These are phyloP conservation scores for Paraphaeosphaeria minitans DNA, from an alignment of 2,329 filamentous ascomycete genomes.

Conservation along the genomic window DNA sequence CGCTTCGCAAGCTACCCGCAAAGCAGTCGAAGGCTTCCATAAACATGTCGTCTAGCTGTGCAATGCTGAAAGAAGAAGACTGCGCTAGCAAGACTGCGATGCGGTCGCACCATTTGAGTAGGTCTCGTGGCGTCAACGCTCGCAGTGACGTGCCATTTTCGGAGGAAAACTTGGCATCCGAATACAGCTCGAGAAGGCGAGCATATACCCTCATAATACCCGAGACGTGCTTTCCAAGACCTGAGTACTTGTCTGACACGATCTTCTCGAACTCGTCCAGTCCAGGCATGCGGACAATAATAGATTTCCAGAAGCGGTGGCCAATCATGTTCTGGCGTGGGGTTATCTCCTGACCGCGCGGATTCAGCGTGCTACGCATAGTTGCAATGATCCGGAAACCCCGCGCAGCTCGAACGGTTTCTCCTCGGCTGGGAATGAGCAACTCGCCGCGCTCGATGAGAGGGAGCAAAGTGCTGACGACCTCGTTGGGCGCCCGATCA, in stretches of 20 bases:
- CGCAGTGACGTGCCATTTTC: conserved; percentile 63
- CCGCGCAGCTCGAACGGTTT: conserved; percentile 79
- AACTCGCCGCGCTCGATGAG: conserved; percentile 92
- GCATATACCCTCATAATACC: conserved; percentile 64
- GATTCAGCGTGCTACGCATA: conserved; percentile 71
- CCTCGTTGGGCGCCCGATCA: conserved; percentile 90
- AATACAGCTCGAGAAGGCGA: conserved; percentile 48
- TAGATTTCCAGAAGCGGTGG: conserved; percentile 80
- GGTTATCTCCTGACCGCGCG: conserved; percentile 71
- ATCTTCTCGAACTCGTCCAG: conserved; percentile 76
- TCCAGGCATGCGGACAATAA: conserved; percentile 70
- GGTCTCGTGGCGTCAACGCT: conserved; percentile 72
- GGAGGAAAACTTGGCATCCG: conserved; percentile 53
- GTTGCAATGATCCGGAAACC: conserved; percentile 93
- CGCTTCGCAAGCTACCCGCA: conserved; percentile 75
- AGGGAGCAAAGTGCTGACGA: conserved; percentile 89
- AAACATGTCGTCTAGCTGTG: conserved; percentile 84
- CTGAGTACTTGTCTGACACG: conserved; percentile 71
- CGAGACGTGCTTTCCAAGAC: conserved; percentile 63
- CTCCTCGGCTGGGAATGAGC: conserved; percentile 84
- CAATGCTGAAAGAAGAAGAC: conserved; percentile 66
- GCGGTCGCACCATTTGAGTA: conserved; percentile 89
- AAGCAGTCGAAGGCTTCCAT: conserved; percentile 95
- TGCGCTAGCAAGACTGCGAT: conserved; percentile 68
- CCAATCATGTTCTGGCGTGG: conserved; percentile 76